Percentiles rank a stretch among this genome's conserved stretches.
These are phyloP conservation scores for Nakazawaea holstii DNA, from an alignment of 805 yeast species.

Conservation along the genomic window DNA sequence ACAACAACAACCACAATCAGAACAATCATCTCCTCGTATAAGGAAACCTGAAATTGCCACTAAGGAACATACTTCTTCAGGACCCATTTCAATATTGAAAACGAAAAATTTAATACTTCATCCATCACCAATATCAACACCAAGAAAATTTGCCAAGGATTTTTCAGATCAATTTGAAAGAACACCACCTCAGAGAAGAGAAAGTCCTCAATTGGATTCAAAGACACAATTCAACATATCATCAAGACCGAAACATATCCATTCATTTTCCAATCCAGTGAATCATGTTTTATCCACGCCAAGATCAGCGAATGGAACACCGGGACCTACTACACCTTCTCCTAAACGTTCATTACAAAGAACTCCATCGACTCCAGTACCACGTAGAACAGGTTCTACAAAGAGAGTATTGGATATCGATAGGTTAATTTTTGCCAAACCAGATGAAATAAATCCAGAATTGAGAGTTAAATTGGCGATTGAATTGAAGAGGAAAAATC, in stretches of 20 bases:
- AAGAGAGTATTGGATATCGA: background rate
- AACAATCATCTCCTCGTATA: too few species aligned
- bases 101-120: background rate
- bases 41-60: too few species aligned
- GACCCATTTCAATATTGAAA: too few species aligned
- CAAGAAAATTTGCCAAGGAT: conserved; percentile 9
- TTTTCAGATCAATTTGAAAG: conserved; percentile 9
- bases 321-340: conserved; percentile 3
- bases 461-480: conserved; percentile 38
- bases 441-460: conserved; percentile 19
- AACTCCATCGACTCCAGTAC: conserved; percentile 8
- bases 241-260: too few species aligned
- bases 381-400: background rate
- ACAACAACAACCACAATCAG: too few species aligned
- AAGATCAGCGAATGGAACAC: background rate
- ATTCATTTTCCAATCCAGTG: too few species aligned
- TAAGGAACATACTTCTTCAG: too few species aligned
- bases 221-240: conserved; percentile 2
- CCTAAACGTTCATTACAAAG: conserved; percentile 3
- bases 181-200: conserved; percentile 5
- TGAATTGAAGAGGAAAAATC: conserved; percentile 49
- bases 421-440: conserved; percentile 2
- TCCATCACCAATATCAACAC: background rate
- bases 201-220: conserved; percentile 9
- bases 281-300: background rate